Base-by-base conservation (phyloP, 768 basidiomycete genomes). In the Mycena floridula region DNA sequence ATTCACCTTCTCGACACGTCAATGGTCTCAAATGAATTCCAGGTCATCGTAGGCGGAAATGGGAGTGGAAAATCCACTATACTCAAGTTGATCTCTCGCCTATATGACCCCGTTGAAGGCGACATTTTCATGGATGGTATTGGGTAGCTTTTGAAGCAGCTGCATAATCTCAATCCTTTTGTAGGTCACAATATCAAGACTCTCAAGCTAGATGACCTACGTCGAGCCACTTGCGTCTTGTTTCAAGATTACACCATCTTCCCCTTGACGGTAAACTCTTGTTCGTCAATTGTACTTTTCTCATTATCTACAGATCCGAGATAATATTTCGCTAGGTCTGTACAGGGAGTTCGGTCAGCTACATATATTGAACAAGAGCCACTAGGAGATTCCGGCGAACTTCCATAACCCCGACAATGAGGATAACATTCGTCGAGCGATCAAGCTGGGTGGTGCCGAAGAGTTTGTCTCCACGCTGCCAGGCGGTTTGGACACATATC, bases 211-310 rank as follows among this genome's bases (percentile, higher is more conserved):
- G 68, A 65, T 4, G 80, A 88, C 57, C 63, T 89, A 13, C 67
- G 85, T n/a, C 73, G 75, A n/a, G 72, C 79, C 2, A 77, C 78
- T 16, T 79, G 81, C 2, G 82, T 82, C 18, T 72, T 90, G 21
- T 89, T 89, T 62, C 87, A 90, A 56, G 87, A 90, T 58, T 89
- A 85, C 54, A 85, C 83, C 0, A 70, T 79, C 52, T 89, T 89
- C 57, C 87, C 87, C 0, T 65, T 90, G 32, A 83, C 86, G 18
- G n/a, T n/a, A n/a, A n/a, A n/a, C 23, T 3, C 3, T n/a, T 4
- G 9, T 50, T 8, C 5, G 11, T 21, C 40, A 15, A 21, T 42
- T 43, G n/a, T n/a, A n/a, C n/a, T n/a, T n/a, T n/a, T n/a, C n/a
- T n/a, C n/a, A 9, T 16, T 32, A 16, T 9, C 18, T 28, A 21